These are phyloP conservation scores for Claviceps maximensis DNA, from an alignment of 2,329 filamentous ascomycete species.

Conservation along the genomic window DNA sequence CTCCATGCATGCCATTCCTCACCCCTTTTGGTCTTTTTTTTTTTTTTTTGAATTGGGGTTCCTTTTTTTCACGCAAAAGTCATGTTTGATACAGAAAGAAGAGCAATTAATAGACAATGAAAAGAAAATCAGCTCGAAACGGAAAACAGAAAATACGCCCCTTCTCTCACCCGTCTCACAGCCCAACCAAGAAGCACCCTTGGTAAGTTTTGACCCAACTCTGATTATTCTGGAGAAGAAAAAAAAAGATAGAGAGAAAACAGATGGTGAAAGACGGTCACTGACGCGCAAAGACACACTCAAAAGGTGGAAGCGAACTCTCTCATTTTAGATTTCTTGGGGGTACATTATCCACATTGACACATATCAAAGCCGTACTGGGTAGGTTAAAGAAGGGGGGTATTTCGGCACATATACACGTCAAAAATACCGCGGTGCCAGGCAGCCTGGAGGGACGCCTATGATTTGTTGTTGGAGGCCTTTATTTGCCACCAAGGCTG, in stretches of 20 bases:
- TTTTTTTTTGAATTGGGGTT: too few relatives aligned
- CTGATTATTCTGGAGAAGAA: too few relatives aligned
- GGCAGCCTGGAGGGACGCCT: neutral
- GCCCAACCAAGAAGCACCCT: neutral
- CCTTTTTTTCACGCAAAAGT: too few relatives aligned
- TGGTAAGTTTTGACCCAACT: neutral
- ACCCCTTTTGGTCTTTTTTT: too few relatives aligned
- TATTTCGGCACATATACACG: slow-evolving; percentile 6
- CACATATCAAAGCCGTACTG: slow-evolving; percentile 5
- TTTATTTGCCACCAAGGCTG: slow-evolving; percentile 43
- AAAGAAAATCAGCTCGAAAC: too few relatives aligned
- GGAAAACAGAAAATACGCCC: too few relatives aligned
- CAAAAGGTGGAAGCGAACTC: neutral
- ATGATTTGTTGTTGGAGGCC: slow-evolving; percentile 3
- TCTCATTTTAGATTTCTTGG: neutral
- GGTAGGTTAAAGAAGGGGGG: neutral
- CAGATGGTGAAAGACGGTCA: neutral
- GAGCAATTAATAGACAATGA: too few relatives aligned
- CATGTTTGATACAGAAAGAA: too few relatives aligned
- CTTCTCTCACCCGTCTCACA: too few relatives aligned
- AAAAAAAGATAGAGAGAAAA: neutral
- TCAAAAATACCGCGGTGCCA: slow-evolving; percentile 1
- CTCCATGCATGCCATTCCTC: too few relatives aligned
- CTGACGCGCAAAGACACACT: neutral
- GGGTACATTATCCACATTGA: slow-evolving; percentile 4